These are phyloP conservation scores for Hyphopichia burtonii DNA, from an alignment of 1,139 yeast genomes.

Conservation along the genomic window DNA sequence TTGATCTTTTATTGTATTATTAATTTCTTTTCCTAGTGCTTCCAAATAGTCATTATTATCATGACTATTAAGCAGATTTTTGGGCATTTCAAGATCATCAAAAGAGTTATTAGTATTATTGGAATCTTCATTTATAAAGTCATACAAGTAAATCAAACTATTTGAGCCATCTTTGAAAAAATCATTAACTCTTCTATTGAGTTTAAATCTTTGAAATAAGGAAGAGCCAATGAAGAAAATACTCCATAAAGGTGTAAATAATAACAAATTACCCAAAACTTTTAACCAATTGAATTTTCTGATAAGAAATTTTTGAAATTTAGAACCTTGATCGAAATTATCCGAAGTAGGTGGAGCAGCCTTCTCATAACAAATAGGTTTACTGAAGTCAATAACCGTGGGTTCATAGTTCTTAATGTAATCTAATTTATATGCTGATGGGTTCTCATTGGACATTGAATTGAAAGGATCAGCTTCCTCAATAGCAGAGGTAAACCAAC, in stretches of 20 bases:
- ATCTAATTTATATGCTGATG: constrained; percentile 41
- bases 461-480: constrained; percentile 62
- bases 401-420: constrained; percentile 54
- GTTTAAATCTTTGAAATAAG: constrained; percentile 37
- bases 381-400: constrained; percentile 43
- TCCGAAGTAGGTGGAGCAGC: neutral
- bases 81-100: too few species aligned
- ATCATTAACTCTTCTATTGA: constrained; percentile 29
- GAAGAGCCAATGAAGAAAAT: constrained; percentile 47
- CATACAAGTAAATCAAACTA: constrained; percentile 31
- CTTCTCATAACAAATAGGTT: constrained; percentile 24
- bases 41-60: constrained; percentile 7
- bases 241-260: constrained; percentile 56
- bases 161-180: constrained; percentile 31
- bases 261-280: constrained; percentile 36
- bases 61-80: too few species aligned
- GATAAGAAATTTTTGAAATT: constrained; percentile 15
- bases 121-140: constrained; percentile 10
- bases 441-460: constrained; percentile 36
- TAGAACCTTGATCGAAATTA: constrained; percentile 5
- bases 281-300: constrained; percentile 48
- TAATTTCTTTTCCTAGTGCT: constrained; percentile 15
- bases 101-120: constrained; percentile 1
- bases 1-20: constrained; percentile 44
- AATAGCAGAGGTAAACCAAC: constrained; percentile 81